Evolutionary conservation across 805 yeast genomes (phyloP), one percentile per base, ranked within the genome.

Genomic region (Wickerhamiella galacta): DNA sequence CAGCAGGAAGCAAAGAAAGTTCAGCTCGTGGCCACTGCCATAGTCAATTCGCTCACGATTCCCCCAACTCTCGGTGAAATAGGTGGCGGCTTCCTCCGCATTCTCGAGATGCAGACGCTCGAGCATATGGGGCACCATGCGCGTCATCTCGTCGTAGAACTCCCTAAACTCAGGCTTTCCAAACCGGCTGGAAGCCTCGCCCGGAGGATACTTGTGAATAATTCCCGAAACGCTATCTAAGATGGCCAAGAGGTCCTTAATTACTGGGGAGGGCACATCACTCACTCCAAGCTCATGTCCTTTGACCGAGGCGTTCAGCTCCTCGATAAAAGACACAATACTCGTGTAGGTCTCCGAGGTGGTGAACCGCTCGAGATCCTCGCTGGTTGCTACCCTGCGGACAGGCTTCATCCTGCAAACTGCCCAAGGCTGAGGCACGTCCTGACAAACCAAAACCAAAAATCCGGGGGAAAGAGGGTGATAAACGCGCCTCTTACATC

Each of bases 1-100:
- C 34, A 66, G 61, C 42, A 75, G 61, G 51, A 70, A 77, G 42
- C 75, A 66, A 5, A 85, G 44, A 52, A 87, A 83, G 48, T 81
- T 81, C 34, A 90, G 60, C 51, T 90, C 99, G 51, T 90, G 99
- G 19, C 99, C 99, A 5, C 95, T 80, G 1, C 99, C 99, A 52
- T 83, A 90, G 55, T 90, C 99, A 18, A 90, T 82, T 53, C 99
- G 63, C 5, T 68, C 63, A 38, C 78, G 61, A 41, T 82, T 74
- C 0, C 98, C 98, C 70, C 83, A 87, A 1, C 85, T 67, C 44
- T 81, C 78, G 11, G 52, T 44, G 14, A 87, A 56, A 47, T 87
- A 87, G 3, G 58, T 52, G 0, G 62, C 39, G 2, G 79, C 38
- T 42, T 80, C 85, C 6, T 32, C 37, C 3, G 16, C 30, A 20